Conservation (phyloP, 2,329 filamentous ascomycete genomes). For the Ophiocordyceps camponoti-leonardi region DNA sequence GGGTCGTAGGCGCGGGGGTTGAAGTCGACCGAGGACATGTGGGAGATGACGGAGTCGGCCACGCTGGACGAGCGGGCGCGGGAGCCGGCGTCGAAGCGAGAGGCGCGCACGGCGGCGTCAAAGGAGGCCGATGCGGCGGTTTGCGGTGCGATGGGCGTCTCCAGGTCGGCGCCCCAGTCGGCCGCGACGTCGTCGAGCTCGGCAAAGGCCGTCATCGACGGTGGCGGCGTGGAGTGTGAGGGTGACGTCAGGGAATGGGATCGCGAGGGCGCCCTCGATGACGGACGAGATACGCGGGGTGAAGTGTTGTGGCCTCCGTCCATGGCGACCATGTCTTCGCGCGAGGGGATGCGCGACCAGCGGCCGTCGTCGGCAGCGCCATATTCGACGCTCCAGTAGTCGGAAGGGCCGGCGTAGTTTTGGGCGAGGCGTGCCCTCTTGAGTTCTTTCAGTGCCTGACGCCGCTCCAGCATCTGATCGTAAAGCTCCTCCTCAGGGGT, state of each 20-base stretch:
- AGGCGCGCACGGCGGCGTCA: slow-evolving; percentile 62
- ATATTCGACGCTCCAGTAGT: slow-evolving; percentile 75
- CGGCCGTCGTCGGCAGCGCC: slow-evolving; percentile 40
- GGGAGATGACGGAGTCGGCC: slow-evolving; percentile 57
- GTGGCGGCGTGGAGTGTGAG: slow-evolving; percentile 16
- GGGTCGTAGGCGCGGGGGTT: slow-evolving; percentile 41
- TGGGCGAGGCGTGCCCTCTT: slow-evolving; percentile 38
- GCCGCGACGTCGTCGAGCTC: neutral
- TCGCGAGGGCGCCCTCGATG: slow-evolving; percentile 29
- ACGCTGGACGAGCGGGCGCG: slow-evolving; percentile 63
- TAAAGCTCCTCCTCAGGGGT: slow-evolving; percentile 43
- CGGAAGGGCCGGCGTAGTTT: slow-evolving; percentile 33
- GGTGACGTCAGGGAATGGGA: slow-evolving; percentile 27
- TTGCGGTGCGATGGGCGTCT: slow-evolving; percentile 31
- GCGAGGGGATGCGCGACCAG: slow-evolving; percentile 24
- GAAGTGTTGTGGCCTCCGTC: slow-evolving; percentile 18
- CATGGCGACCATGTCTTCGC: slow-evolving; percentile 19
- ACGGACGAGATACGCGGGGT: slow-evolving; percentile 19
- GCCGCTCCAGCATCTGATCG: slow-evolving; percentile 39
- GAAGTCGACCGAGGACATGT: slow-evolving; percentile 49
- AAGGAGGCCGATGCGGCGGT: slow-evolving; percentile 38
- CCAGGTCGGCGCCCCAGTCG: slow-evolving; percentile 32
- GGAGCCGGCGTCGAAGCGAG: slow-evolving; percentile 40
- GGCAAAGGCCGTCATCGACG: slow-evolving; percentile 3
- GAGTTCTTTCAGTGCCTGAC: slow-evolving; percentile 37